These are phyloP conservation scores for Spathaspora gorwiae DNA, from an alignment of 805 yeast genomes.

Conservation along the genomic window DNA sequence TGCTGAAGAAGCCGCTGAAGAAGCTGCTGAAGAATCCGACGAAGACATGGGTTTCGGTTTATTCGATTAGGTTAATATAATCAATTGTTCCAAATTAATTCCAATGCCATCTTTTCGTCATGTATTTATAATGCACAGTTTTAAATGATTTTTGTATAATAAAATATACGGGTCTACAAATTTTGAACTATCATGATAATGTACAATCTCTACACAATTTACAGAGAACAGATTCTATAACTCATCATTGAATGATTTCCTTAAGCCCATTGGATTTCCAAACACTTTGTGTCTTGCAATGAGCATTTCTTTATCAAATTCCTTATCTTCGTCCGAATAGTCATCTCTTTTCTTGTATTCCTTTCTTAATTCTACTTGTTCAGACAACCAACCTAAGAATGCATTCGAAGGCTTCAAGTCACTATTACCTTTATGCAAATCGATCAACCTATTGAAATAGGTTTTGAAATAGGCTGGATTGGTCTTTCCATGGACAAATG, in stretches of 20 bases:
- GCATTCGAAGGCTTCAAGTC: slow-evolving; percentile 26
- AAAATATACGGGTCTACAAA: not conserved
- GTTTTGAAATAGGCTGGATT: slow-evolving; percentile 31
- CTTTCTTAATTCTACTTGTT: slow-evolving; percentile 28
- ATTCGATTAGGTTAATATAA: slow-evolving; percentile 71
- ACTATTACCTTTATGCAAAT: slow-evolving; percentile 27
- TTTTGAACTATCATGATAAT: not conserved
- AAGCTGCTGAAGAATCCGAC: slow-evolving; percentile 61
- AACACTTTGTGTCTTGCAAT: slow-evolving; percentile 61
- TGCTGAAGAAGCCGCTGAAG: slow-evolving; percentile 69
- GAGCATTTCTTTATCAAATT: slow-evolving; percentile 31
- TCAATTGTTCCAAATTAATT: not conserved
- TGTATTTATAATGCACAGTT: slow-evolving; percentile 3
- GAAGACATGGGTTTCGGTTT: slow-evolving; percentile 91
- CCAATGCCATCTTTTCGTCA: slow-evolving; percentile 1
- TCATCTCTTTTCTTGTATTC: slow-evolving; percentile 23
- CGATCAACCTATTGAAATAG: slow-evolving; percentile 32
- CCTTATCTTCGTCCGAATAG: slow-evolving; percentile 27
- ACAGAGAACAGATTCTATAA: slow-evolving; percentile 5
- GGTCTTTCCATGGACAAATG: slow-evolving; percentile 20
- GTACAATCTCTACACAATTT: not conserved
- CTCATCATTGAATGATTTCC: slow-evolving; percentile 54
- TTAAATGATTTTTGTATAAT: slow-evolving; percentile 3
- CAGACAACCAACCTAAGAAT: slow-evolving; percentile 63
- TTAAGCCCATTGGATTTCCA: slow-evolving; percentile 70